A percentile compares a stretch with the other conserved stretches of the same genome.
Conservation (phyloP, 2,329 filamentous ascomycete species). For the Magnaporthiopsis incrustans region DNA sequence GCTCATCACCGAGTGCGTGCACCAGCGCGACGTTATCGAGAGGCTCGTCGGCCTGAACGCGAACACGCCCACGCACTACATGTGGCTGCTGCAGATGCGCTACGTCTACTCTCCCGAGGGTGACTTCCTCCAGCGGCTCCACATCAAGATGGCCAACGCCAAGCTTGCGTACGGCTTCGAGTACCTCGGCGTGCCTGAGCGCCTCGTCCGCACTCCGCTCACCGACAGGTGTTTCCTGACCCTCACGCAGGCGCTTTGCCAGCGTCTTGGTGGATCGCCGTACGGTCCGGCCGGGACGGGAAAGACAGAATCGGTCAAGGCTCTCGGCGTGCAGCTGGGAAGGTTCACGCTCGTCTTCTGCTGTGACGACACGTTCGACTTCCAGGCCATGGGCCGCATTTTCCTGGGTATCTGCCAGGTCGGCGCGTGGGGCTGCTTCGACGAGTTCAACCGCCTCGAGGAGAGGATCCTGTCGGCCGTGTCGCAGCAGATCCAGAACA, state of each 20-base stretch:
- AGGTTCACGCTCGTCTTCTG: conserved; percentile 98
- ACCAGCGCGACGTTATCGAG: conserved; percentile 89
- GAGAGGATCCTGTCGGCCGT: conserved; percentile 96
- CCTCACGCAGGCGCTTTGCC: conserved; percentile 89
- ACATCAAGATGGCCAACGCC: conserved; percentile 95
- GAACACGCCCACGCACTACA: conserved; percentile 66
- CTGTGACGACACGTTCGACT: conserved; percentile 99
- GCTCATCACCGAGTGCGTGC: conserved; percentile 96
- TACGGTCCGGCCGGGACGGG: conserved; percentile 97
- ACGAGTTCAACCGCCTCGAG: conserved; percentile 98
- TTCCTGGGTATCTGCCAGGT: conserved; percentile 99
- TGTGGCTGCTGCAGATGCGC: conserved; percentile 96
- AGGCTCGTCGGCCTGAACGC: conserved; percentile 74
- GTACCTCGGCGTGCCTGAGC: conserved; percentile 92
- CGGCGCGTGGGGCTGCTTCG: conserved; percentile 98
- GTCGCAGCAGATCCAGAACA: conserved; percentile 98
- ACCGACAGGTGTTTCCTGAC: conserved; percentile 98
- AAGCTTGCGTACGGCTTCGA: conserved; percentile 95
- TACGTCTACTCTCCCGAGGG: conserved; percentile 80
- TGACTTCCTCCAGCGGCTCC: conserved; percentile 73
- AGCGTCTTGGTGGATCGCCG: conserved; percentile 90
- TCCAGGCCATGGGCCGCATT: conserved; percentile 98
- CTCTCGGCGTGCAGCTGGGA: conserved; percentile 89
- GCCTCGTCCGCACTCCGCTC: conserved; percentile 90
- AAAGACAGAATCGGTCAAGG: conserved; percentile 99